Conservation (phyloP, 495 filamentous ascomycete genomes). For the Podospora sp. region DNA sequence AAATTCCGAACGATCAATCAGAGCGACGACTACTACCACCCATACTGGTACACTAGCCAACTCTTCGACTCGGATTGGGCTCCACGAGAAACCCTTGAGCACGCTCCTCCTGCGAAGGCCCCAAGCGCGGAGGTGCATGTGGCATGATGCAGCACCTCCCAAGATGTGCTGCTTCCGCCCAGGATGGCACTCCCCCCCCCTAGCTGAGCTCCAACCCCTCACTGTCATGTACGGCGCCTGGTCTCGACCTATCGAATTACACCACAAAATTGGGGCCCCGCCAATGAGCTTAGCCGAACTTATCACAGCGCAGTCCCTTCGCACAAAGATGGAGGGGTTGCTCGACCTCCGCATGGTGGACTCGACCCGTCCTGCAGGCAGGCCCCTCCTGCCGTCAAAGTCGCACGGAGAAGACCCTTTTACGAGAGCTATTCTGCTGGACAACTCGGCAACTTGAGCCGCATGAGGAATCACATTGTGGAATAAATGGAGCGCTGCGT, state of each 20-base stretch:
- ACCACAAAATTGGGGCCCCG: conserved; percentile 27
- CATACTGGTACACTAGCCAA: conserved; percentile 45
- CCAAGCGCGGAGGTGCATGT: conserved; percentile 18
- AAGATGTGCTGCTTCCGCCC: conserved; percentile 5
- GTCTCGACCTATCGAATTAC: conserved; percentile 33
- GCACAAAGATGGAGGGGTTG: conserved; percentile 25
- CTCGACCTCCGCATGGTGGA: conserved; percentile 24
- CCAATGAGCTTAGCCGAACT: conserved; percentile 30
- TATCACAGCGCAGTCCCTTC: conserved; percentile 36
- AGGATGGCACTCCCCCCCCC: conserved; percentile 11
- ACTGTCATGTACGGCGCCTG: conserved; percentile 21
- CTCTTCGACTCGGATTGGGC: conserved; percentile 43
- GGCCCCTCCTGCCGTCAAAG: conserved; percentile 31
- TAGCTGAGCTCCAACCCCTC: conserved; percentile 29
- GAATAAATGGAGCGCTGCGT: conserved; percentile 1
- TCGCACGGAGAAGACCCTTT: conserved; percentile 28
- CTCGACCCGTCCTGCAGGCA: conserved; percentile 29
- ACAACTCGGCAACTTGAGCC: conserved; percentile 30
- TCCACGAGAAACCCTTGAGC: conserved; percentile 41
- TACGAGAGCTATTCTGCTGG: neutral
- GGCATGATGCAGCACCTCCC: conserved; percentile 27
- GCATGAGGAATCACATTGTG: conserved; percentile 16
- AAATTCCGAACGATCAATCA: conserved; percentile 34
- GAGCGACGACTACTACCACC: conserved; percentile 36
- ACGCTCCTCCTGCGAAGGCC: conserved; percentile 19